Evolutionary conservation across 768 basidiomycete genomes (phyloP).

Genomic region (Boletellus ananas): DNA sequence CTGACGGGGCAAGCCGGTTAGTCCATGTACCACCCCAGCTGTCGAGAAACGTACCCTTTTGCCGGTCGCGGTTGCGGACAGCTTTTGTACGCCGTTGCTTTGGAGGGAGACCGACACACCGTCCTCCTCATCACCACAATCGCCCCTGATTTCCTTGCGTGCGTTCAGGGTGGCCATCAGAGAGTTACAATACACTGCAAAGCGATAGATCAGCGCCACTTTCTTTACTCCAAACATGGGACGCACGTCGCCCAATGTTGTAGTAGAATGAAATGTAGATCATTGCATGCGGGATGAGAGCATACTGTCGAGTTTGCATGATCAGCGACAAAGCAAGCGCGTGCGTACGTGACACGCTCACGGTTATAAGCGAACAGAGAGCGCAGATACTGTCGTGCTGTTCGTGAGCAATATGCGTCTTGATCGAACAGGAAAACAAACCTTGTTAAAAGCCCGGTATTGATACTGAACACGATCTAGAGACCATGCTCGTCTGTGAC

Average conservation of each 20-base stretch:
- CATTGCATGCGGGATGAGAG: slow-evolving; percentile 44
- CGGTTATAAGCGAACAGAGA: slow-evolving; percentile 51
- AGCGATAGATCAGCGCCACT: background rate
- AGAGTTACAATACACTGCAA: slow-evolving; percentile 54
- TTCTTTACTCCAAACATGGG: background rate
- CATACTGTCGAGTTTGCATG: slow-evolving; percentile 35
- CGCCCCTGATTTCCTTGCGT: slow-evolving; percentile 41
- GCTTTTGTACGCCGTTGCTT: slow-evolving; percentile 2
- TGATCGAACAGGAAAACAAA: slow-evolving; percentile 4
- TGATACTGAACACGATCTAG: slow-evolving; percentile 54
- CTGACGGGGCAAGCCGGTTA: slow-evolving; percentile 2
- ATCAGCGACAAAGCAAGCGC: background rate
- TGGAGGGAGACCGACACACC: slow-evolving; percentile 18
- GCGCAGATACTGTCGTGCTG: slow-evolving; percentile 42
- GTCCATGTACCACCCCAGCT: background rate
- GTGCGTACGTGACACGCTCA: slow-evolving; percentile 12
- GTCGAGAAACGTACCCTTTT: slow-evolving; percentile 1
- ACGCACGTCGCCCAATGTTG: slow-evolving; percentile 55
- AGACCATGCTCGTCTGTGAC: background rate
- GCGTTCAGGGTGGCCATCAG: slow-evolving; percentile 60
- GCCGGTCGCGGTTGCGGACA: background rate
- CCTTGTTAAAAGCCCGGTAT: slow-evolving; percentile 35
- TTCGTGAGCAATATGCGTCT: slow-evolving; percentile 2
- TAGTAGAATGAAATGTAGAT: slow-evolving; percentile 61
- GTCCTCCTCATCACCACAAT: slow-evolving; percentile 8